Percentiles rank a stretch among this genome's conserved stretches.
These are phyloP conservation scores for Mrakiaceae sp. DNA, from an alignment of 1,284 basidiomycete species.

Conservation along the genomic window DNA sequence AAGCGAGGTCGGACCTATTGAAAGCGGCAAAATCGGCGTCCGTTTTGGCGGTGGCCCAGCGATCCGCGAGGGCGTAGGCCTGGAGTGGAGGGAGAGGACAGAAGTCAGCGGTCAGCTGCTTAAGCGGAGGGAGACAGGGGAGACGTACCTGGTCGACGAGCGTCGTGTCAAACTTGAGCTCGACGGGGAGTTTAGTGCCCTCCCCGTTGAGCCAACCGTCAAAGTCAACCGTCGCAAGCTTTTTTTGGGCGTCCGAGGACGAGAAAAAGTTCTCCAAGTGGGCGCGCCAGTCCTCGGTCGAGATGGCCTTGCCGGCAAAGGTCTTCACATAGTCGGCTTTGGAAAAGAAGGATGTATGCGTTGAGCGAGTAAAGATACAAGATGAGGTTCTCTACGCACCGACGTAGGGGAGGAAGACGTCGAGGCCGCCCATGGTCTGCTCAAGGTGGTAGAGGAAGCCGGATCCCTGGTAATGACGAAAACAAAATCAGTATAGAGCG, in stretches of 20 bases:
- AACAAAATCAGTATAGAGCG: neutral
- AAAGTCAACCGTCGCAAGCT: constrained; percentile 66
- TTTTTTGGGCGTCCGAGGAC: constrained; percentile 51
- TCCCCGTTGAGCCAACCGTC: constrained; percentile 82
- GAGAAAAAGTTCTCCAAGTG: constrained; percentile 76
- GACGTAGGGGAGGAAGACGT: constrained; percentile 75
- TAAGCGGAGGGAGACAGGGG: constrained; percentile 14
- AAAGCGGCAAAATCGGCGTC: constrained; percentile 33
- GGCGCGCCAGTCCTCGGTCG: constrained; percentile 74
- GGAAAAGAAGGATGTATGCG: neutral
- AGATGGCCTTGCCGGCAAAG: constrained; percentile 60
- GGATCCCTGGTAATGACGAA: constrained; percentile 36
- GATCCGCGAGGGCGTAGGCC: constrained; percentile 51
- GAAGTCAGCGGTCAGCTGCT: constrained; percentile 11
- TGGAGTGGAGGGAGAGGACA: constrained; percentile 5
- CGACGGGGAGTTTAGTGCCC: constrained; percentile 62
- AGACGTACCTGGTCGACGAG: constrained; percentile 57
- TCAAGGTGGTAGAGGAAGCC: constrained; percentile 63
- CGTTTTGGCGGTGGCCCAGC: constrained; percentile 61
- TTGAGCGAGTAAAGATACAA: constrained; percentile 23
- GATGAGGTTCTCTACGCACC: constrained; percentile 42
- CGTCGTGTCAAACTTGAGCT: constrained; percentile 69
- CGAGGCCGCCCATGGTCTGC: constrained; percentile 69
- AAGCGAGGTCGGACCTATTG: constrained; percentile 28
- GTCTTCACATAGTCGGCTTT: constrained; percentile 31